Percentiles rank a stretch among this genome's conserved stretches.
These are phyloP conservation scores for Neltuma alba DNA, from an alignment of 306 rosid genomes.

Conservation along the genomic window DNA sequence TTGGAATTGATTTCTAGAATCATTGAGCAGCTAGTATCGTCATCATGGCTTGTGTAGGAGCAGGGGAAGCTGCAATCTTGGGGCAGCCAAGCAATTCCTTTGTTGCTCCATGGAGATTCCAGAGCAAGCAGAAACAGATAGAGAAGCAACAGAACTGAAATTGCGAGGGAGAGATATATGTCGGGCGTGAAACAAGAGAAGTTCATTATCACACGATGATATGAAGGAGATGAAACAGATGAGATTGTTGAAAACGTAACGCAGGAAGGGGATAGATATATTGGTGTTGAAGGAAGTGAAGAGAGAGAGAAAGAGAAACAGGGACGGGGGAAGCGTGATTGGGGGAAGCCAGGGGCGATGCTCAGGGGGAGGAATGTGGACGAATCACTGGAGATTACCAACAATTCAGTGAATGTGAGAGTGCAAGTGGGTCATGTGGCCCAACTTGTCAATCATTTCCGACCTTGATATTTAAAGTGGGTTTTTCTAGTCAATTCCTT, in stretches of 20 bases:
- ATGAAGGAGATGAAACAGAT: not conserved
- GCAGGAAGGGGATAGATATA: not conserved
- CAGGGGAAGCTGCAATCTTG: slow-evolving; percentile 32
- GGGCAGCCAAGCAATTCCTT: slow-evolving; percentile 23
- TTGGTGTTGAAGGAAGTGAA: not conserved
- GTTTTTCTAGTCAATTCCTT: not conserved
- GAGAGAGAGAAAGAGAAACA: not conserved
- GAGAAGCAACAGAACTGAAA: slow-evolving; percentile 26
- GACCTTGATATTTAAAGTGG: not conserved
- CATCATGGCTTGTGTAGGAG: slow-evolving; percentile 13
- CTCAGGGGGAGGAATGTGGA: not conserved
- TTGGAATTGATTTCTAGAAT: not conserved
- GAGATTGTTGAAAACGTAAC: not conserved
- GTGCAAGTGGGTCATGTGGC: not conserved
- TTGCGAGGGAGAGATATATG: slow-evolving; percentile 31
- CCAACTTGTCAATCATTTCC: not conserved
- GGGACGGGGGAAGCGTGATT: not conserved
- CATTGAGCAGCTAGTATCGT: not conserved
- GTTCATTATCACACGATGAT: not conserved
- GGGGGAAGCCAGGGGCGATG: not conserved
- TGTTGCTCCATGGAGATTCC: slow-evolving; percentile 45
- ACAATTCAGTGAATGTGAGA: not conserved
- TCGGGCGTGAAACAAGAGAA: not conserved
- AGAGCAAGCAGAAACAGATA: slow-evolving; percentile 34
- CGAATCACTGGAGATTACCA: not conserved